phyloP scores from a whole-genome alignment of 805 yeast species.

The Cyberlindnera galapagoensis region DNA sequence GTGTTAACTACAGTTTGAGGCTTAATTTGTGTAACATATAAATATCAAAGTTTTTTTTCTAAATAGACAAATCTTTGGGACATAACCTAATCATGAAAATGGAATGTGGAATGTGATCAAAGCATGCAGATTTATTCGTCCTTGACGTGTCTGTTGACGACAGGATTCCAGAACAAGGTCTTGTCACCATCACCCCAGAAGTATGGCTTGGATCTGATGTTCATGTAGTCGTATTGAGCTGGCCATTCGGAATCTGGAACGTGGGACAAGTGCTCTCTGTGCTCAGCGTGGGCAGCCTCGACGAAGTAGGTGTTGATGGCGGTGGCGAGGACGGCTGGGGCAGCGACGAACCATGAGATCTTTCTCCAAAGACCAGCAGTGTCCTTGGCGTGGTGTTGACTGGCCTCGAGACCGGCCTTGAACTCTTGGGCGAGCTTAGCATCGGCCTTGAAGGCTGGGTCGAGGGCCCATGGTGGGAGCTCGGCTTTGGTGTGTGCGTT shows the following conservation, averaged over 20 bases:
- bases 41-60: no score
- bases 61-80: no score
- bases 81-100: background rate
- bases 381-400: constrained; percentile 71
- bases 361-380: constrained; percentile 83
- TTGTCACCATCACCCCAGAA: constrained; percentile 99
- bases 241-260: constrained; percentile 92
- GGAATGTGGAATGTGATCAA: constrained; percentile 1
- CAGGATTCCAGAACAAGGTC: constrained; percentile 94
- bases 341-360: constrained; percentile 70
- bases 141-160: constrained; percentile 78
- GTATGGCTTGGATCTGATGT: constrained; percentile 79
- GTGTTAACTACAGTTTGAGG: no score
- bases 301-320: constrained; percentile 75
- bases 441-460: constrained; percentile 39
- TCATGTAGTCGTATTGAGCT: constrained; percentile 82
- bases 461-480: constrained; percentile 35
- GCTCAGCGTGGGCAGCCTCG: constrained; percentile 87
- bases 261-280: constrained; percentile 65
- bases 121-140: no score
- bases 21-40: no score
- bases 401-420: constrained; percentile 52
- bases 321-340: constrained; percentile 73
- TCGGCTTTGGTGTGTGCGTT: constrained; percentile 19
- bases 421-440: constrained; percentile 58